Conservation (phyloP, 2,329 filamentous ascomycete species). For the Xylaria sp. region DNA sequence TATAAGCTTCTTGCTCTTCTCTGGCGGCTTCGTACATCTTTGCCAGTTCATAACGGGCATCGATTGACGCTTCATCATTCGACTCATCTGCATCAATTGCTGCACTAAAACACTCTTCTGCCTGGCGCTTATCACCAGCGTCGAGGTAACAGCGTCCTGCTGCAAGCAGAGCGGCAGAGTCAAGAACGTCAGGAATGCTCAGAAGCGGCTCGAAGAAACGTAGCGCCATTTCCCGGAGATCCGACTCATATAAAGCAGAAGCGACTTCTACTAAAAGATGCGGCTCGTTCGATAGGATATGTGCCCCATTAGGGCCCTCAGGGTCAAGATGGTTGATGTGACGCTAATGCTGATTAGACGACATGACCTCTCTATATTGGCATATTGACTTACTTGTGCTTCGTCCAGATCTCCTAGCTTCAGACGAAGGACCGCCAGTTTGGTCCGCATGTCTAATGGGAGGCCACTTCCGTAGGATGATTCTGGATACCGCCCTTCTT, state of each 20-base stretch:
- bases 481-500: conserved; percentile 61
- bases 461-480: conserved; percentile 77
- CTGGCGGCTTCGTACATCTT: conserved; percentile 84
- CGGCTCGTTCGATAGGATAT: conserved; percentile 72
- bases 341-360: conserved; percentile 56
- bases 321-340: conserved; percentile 79
- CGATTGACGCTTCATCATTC: conserved; percentile 65
- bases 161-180: conserved; percentile 64
- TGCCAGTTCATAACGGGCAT: conserved; percentile 81
- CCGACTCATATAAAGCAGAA: conserved; percentile 57
- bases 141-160: conserved; percentile 76
- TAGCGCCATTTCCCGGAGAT: conserved; percentile 57
- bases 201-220: conserved; percentile 68
- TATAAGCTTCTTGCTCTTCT: conserved; percentile 79
- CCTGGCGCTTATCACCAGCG: conserved; percentile 71
- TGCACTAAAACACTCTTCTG: conserved; percentile 80
- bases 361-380: conserved; percentile 28
- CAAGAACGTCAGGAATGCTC: conserved; percentile 59
- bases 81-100: conserved; percentile 77
- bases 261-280: conserved; percentile 81
- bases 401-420: conserved; percentile 75
- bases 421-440: conserved; percentile 85
- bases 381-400: conserved; percentile 70
- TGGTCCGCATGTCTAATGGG: conserved; percentile 84
- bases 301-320: conserved; percentile 61